A percentile compares a stretch with the other conserved stretches of the same genome.
These are phyloP conservation scores for Trichoderma citrinoviride DNA, from an alignment of 2,329 filamentous ascomycete genomes.

Conservation along the genomic window DNA sequence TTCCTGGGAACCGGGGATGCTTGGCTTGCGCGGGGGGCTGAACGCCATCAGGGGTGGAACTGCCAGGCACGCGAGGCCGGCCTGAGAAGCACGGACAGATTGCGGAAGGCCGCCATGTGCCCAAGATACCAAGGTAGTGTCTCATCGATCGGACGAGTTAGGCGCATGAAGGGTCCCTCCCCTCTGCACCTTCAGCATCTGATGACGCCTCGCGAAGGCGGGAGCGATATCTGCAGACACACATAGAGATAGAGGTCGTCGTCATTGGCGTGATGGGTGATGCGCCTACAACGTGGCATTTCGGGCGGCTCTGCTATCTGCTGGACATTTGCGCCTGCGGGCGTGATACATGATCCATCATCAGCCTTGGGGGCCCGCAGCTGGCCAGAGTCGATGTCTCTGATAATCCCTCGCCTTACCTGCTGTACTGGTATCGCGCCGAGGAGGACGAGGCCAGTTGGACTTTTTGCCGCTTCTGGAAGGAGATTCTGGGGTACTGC, in stretches of 20 bases:
- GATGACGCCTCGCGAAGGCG: neutral
- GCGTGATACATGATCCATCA: constrained; percentile 5
- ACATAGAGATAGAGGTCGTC: neutral
- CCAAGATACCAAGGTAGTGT: neutral
- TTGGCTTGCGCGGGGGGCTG: neutral
- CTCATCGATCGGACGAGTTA: neutral
- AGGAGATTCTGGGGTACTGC: neutral
- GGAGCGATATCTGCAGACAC: neutral
- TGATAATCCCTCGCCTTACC: no score
- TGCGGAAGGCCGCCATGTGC: constrained; percentile 1
- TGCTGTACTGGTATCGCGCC: neutral
- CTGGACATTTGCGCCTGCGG: neutral
- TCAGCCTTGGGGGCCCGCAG: no score
- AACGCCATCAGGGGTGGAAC: neutral
- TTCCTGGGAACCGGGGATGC: neutral
- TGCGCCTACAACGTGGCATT: constrained; percentile 10
- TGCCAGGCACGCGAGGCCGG: neutral
- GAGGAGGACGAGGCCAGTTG: neutral
- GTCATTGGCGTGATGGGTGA: neutral
- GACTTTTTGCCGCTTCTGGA: constrained; percentile 3
- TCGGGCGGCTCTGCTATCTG: neutral
- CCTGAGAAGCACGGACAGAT: neutral
- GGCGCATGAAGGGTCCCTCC: neutral
- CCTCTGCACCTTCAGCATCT: neutral
- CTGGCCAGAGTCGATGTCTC: neutral